Conservation (phyloP, 805 yeast genomes). For the Saccharomyces kudriavzevii region DNA sequence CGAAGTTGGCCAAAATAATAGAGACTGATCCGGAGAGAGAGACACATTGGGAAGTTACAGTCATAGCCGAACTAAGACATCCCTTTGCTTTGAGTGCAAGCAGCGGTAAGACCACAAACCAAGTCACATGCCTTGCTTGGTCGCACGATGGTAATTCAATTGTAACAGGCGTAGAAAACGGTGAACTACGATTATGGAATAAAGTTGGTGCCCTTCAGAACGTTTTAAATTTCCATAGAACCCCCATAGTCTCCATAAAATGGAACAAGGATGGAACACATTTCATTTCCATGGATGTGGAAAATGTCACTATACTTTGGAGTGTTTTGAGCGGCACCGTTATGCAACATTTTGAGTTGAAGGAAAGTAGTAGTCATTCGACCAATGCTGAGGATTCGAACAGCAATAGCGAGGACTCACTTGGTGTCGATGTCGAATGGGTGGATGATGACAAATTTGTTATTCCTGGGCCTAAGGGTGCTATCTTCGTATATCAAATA, state of each 20-base stretch:
- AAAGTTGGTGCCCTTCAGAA: conserved; percentile 58
- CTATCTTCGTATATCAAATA: conserved; percentile 48
- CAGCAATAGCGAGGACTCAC: conserved; percentile 10
- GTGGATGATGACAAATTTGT: conserved; percentile 61
- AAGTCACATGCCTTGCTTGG: conserved; percentile 45
- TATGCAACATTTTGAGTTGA: conserved; percentile 38
- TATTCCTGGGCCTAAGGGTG: conserved; percentile 50
- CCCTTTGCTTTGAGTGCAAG: conserved; percentile 26
- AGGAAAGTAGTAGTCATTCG: conserved; percentile 9
- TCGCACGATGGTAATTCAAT: conserved; percentile 55
- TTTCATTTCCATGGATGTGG: conserved; percentile 53
- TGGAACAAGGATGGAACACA: conserved; percentile 56
- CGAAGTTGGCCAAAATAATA: conserved; percentile 30
- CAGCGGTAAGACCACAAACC: conserved; percentile 15
- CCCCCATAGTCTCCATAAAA: conserved; percentile 45
- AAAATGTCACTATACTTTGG: conserved; percentile 54
- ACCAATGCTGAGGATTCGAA: not conserved
- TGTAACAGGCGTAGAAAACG: conserved; percentile 58
- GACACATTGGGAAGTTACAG: not conserved
- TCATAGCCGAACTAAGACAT: conserved; percentile 26
- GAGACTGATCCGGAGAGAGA: conserved; percentile 26
- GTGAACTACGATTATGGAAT: conserved; percentile 76
- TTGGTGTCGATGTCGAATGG: conserved; percentile 65
- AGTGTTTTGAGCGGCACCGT: conserved; percentile 48
- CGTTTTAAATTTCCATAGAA: conserved; percentile 43